Conservation (phyloP, 2,329 filamentous ascomycete genomes). For the Pyrenophora teres region DNA sequence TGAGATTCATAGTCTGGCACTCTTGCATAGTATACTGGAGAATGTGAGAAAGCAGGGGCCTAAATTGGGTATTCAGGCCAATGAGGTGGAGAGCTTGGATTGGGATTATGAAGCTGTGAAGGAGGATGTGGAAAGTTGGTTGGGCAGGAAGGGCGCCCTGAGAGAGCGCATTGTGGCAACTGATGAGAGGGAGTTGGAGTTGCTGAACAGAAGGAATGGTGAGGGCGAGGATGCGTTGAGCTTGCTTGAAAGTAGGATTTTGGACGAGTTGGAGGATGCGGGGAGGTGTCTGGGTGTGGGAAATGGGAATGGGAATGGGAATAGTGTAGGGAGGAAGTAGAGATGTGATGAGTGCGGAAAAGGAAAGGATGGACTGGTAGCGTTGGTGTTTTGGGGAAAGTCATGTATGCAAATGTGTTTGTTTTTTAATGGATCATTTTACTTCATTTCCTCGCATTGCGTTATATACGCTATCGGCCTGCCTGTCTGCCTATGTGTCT, state of each 20-base stretch:
- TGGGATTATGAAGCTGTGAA: conserved; percentile 75
- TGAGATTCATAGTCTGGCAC: conserved; percentile 77
- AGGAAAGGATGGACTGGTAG: no score
- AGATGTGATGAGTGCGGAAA: no score
- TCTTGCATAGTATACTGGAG: conserved; percentile 74
- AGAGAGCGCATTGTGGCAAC: conserved; percentile 74
- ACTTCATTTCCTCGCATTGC: no score
- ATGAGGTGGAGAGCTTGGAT: conserved; percentile 70
- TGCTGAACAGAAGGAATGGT: conserved; percentile 49
- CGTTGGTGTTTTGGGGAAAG: no score
- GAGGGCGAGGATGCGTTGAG: conserved; percentile 48
- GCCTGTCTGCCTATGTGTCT: no score
- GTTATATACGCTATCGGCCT: no score
- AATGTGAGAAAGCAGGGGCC: conserved; percentile 61
- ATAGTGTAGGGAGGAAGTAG: conserved; percentile 9
- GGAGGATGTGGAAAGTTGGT: conserved; percentile 83
- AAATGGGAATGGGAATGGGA: conserved; percentile 10
- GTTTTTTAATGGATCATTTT: no score
- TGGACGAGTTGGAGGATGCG: conserved; percentile 50
- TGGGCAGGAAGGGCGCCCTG: conserved; percentile 70
- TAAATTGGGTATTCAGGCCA: conserved; percentile 55
- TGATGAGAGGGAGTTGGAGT: conserved; percentile 72
- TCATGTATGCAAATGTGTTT: no score
- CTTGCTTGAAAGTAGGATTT: conserved; percentile 74
- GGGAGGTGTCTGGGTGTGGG: conserved; percentile 45